These are phyloP conservation scores for Coemansia sp. DNA, from an alignment of 192 early-diverging fungal species.

Conservation along the genomic window DNA sequence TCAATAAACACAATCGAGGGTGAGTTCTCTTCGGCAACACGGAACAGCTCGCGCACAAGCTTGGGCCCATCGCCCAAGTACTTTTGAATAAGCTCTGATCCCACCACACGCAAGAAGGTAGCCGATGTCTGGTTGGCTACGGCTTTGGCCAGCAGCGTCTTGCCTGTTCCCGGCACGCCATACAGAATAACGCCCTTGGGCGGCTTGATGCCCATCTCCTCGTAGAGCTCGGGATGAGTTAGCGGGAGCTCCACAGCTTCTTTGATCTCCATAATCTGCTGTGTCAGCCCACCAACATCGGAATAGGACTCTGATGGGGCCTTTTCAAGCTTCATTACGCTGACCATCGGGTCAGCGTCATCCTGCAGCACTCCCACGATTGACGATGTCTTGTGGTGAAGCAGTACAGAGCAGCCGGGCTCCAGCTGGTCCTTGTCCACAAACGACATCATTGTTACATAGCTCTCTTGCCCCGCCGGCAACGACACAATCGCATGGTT, in stretches of 20 bases:
- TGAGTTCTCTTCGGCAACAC: constrained; percentile 92
- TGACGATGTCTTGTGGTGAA: constrained; percentile 89
- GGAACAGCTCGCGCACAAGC: constrained; percentile 95
- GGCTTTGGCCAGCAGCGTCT: constrained; percentile 95
- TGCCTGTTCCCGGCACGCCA: constrained; percentile 88
- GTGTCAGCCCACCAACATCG: constrained; percentile 95
- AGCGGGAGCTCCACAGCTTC: constrained; percentile 96
- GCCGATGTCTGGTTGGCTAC: constrained; percentile 98
- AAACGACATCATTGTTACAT: constrained; percentile 96
- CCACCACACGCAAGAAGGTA: constrained; percentile 95
- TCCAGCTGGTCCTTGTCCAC: constrained; percentile 99
- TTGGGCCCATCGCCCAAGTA: constrained; percentile 98
- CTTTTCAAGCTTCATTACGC: constrained; percentile 99
- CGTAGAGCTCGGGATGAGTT: constrained; percentile 95
- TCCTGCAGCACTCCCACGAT: constrained; percentile 94
- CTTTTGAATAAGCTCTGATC: constrained; percentile 98
- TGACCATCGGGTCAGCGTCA: constrained; percentile 97
- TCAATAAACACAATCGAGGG: constrained; percentile 99
- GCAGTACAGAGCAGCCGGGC: constrained; percentile 90
- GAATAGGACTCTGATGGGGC: constrained; percentile 98
- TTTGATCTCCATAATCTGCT: constrained; percentile 98
- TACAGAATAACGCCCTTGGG: constrained; percentile 97
- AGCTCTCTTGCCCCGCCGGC: constrained; percentile 90
- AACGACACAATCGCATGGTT: constrained; percentile 98
- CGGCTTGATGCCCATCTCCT: constrained; percentile 98